Evolutionary conservation across 176 grass and related monocot genomes (phyloP), one percentile per base, ranked within the genome.

Genomic region (Hyparrhenia diplandra): DNA sequence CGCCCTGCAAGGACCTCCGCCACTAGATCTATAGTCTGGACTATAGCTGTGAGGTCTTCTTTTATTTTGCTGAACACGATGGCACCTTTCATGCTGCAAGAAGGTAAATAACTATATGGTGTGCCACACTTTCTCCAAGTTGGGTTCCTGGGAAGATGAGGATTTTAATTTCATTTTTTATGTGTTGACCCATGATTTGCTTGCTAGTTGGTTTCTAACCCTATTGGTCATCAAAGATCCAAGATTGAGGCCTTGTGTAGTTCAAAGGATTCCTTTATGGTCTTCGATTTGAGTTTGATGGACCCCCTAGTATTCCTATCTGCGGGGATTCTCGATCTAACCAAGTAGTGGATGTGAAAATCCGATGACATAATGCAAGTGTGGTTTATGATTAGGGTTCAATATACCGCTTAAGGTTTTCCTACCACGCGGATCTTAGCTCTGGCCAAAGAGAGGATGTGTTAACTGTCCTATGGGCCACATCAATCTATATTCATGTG

Each of bases 1-100:
- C 3, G 2, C 18, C 18, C 2, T 54, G 2, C 1, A 3, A 21
- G 49, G 2, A 9, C 17, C 0, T 20, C 49, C 18, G 17, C 18
- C 4, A 21, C 18, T 0, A 54, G 18, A 21, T 20, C 49, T 20
- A 21, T 2, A 20, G 49, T 52, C 0, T 20, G 47, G 18, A 52
- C 49, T 8, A 52, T 49, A 0, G 0, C 2, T 49, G 2, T 1
- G 2, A 2, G 5, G 1, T 7, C 5, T 8, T 8, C 18, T 21
- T 20, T 8, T 52, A 20, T 8, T 52, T 52, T 8, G 14, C 5
- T 52, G 20, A 52, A 52, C 49, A 52, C 18, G 1, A 18, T 51
- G 49, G 18, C 0, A 6, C 49, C 17, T 54, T 54, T 54, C 21
- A 21, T 18, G 18, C 6, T 0, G 21, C 18, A 18, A 1, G 0